Evolutionary conservation across 2,329 filamentous ascomycete species (phyloP).

Genomic region (Tetracladium maxilliforme): DNA sequence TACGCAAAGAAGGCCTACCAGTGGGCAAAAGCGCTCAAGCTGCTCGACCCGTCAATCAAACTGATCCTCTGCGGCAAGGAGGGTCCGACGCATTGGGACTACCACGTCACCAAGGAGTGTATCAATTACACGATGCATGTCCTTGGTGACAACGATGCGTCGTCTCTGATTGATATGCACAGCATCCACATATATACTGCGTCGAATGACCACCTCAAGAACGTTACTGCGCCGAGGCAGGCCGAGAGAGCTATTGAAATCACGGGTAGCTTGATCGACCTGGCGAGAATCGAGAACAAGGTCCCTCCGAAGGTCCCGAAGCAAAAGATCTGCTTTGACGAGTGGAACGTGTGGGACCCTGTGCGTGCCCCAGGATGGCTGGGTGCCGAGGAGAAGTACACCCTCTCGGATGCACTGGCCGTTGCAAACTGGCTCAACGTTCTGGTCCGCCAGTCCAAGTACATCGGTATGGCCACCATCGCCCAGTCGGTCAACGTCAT

Average conservation of each 20-base stretch:
- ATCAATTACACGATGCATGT: too few relatives aligned
- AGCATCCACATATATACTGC: slow-evolving; percentile 53
- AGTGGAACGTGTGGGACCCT: slow-evolving; percentile 59
- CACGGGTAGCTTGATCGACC: slow-evolving; percentile 42
- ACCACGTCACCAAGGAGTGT: slow-evolving; percentile 45
- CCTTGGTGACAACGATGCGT: too few relatives aligned
- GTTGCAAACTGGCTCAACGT: slow-evolving; percentile 50
- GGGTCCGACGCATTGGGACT: slow-evolving; percentile 46
- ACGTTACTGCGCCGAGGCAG: slow-evolving; percentile 38
- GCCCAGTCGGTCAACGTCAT: slow-evolving; percentile 58
- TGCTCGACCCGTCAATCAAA: slow-evolving; percentile 42
- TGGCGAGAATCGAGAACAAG: slow-evolving; percentile 44
- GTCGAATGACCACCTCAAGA: slow-evolving; percentile 23
- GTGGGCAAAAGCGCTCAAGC: slow-evolving; percentile 42
- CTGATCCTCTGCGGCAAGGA: slow-evolving; percentile 50
- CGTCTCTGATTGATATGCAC: slow-evolving; percentile 58
- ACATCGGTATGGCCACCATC: slow-evolving; percentile 52
- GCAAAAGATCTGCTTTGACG: slow-evolving; percentile 53
- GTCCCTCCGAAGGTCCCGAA: slow-evolving; percentile 12
- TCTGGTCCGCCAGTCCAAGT: slow-evolving; percentile 45
- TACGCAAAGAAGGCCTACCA: slow-evolving; percentile 41
- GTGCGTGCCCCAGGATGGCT: slow-evolving; percentile 43
- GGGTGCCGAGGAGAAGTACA: slow-evolving; percentile 49
- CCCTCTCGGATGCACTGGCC: slow-evolving; percentile 46
- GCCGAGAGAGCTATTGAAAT: slow-evolving; percentile 54